phyloP scores from a whole-genome alignment of 331 rosid species.

The Saraca asoca region DNA sequence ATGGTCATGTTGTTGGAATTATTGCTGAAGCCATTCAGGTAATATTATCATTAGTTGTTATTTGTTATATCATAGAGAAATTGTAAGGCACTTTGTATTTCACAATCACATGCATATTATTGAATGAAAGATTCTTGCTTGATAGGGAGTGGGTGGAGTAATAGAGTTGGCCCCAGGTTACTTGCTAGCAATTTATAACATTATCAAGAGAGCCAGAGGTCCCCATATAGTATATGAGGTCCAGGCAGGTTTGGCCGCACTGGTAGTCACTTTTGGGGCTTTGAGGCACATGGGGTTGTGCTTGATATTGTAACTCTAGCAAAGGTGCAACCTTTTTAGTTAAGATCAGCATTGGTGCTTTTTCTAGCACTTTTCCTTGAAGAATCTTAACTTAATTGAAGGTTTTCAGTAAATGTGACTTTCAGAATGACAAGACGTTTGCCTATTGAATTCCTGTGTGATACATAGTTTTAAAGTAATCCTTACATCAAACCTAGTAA shows the following conservation, averaged over 20 bases:
- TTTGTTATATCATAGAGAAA: background rate
- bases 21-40: constrained; percentile 56
- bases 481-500: background rate
- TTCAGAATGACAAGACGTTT: constrained; percentile 15
- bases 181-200: constrained; percentile 47
- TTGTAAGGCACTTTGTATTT: background rate
- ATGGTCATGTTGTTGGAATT: constrained; percentile 45
- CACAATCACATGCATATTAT: constrained; percentile 16
- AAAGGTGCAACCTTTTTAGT: constrained; percentile 38
- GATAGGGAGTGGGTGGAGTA: constrained; percentile 60
- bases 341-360: background rate
- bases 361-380: background rate
- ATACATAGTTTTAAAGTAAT: background rate
- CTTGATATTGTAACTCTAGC: constrained; percentile 59
- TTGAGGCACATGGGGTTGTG: constrained; percentile 50
- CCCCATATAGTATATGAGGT: constrained; percentile 55
- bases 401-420: background rate
- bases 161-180: constrained; percentile 56
- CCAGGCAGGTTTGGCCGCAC: constrained; percentile 54
- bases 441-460: background rate
- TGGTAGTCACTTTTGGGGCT: constrained; percentile 57
- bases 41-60: constrained; percentile 22
- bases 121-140: constrained; percentile 19
- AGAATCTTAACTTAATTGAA: background rate
- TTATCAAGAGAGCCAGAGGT: constrained; percentile 50